Conservation (phyloP, 768 basidiomycete species). For the Lactarius hatsudake region DNA sequence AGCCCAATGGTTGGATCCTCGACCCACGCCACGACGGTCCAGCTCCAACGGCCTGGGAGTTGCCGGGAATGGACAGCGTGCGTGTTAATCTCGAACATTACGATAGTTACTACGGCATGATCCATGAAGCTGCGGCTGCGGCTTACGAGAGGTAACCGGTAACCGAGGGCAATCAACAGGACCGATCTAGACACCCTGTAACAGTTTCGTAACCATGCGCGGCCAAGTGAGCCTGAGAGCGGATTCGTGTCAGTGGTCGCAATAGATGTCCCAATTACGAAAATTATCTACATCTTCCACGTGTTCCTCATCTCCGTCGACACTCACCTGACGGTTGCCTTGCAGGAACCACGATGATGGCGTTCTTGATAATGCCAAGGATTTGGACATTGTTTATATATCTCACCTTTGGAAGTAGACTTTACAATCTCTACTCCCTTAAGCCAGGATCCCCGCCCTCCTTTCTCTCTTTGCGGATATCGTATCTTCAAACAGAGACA, state of each 20-base stretch:
- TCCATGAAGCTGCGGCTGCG: neutral
- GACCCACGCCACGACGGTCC: neutral
- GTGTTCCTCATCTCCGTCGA: slow-evolving; percentile 4
- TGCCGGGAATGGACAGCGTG: neutral
- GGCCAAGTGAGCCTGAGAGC: neutral
- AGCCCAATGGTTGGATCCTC: neutral
- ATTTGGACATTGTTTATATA: neutral
- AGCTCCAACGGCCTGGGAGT: neutral
- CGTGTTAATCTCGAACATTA: slow-evolving; percentile 13
- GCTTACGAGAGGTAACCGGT: neutral
- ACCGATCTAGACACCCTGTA: neutral
- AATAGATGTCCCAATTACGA: neutral
- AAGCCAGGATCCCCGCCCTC: slow-evolving; percentile 17
- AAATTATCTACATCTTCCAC: neutral
- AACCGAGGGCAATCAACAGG: neutral
- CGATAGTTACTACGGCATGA: neutral
- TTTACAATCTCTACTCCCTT: slow-evolving; percentile 20
- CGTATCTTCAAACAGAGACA: neutral
- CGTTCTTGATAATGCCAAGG: neutral
- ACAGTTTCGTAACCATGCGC: neutral
- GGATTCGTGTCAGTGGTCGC: neutral
- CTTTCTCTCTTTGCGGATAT: slow-evolving; percentile 20
- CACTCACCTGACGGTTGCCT: neutral
- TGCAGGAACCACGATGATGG: slow-evolving; percentile 4
- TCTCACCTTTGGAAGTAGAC: slow-evolving; percentile 8